Evolutionary conservation across 768 basidiomycete species (phyloP).

Genomic region (Pulveroboletus ravenelii): DNA sequence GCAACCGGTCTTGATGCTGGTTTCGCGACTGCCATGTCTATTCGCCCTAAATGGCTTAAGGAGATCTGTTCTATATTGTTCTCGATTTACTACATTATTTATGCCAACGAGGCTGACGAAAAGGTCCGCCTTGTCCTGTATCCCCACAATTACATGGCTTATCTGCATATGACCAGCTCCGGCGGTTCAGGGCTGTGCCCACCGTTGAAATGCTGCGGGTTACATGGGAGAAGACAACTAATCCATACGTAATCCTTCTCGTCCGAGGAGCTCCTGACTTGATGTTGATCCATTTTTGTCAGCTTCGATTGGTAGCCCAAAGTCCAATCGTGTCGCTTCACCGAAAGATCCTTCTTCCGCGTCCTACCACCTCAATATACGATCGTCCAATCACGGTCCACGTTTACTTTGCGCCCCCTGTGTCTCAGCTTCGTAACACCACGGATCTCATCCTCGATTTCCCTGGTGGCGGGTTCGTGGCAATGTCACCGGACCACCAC

Average conservation of each 20-base stretch:
- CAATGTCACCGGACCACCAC: conserved; percentile 94
- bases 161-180: conserved; percentile 50
- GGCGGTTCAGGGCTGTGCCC: conserved; percentile 86
- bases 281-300: conserved; percentile 7
- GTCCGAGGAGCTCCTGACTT: conserved; percentile 9
- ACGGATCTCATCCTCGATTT: conserved; percentile 88
- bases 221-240: conserved; percentile 96
- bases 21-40: conserved; percentile 92
- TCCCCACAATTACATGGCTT: neutral
- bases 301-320: conserved; percentile 61
- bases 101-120: conserved; percentile 91
- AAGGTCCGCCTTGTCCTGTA: conserved; percentile 55
- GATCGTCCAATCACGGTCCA: conserved; percentile 78
- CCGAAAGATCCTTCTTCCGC: conserved; percentile 75
- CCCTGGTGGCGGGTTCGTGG: conserved; percentile 95
- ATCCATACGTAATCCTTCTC: conserved; percentile 66
- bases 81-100: conserved; percentile 83
- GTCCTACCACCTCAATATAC: conserved; percentile 72
- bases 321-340: conserved; percentile 60
- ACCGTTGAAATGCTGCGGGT: conserved; percentile 94
- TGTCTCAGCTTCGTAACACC: conserved; percentile 54
- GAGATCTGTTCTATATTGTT: conserved; percentile 85
- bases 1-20: conserved; percentile 93
- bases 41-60: conserved; percentile 86
- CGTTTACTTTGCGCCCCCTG: conserved; percentile 75